Evolutionary conservation across 1,139 yeast genomes (phyloP), one percentile per base, ranked within the genome.

Genomic region (Nematodospora anomalae): DNA sequence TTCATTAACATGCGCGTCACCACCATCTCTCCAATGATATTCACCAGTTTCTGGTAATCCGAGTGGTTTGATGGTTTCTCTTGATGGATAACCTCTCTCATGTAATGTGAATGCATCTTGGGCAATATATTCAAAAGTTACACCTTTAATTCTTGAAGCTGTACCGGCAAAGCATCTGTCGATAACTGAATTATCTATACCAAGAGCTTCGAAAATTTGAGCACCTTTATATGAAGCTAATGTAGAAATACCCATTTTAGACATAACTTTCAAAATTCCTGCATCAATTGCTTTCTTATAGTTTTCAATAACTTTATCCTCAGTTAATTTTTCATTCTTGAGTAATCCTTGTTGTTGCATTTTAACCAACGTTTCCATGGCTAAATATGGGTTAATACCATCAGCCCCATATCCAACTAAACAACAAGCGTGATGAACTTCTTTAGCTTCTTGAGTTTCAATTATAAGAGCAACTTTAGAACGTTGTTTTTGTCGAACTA

Each of bases 11-110:
- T 92, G 97, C 35, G 92, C 82, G 54, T 88, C 96, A 49, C 97
- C 98, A 58, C 97, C 97, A 59, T 92, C 97, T 71, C 98, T 83
- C 95, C 96, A 92, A 65, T 89, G 95, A 59, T 89, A 92, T 62
- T 92, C 97, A 64, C 98, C 98, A 43, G 94, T 80, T 64, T 92
- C 97, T 28, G 96, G 95, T 45, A 92, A 74, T 20, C 85, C 86
- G 31, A 73, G 61, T 20, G 92, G 90, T 52, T 78, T 75, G 44
- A 84, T 64, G 26, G 90, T 82, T 14, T 71, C 76, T 57, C 96
- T 78, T 29, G 79, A 57, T 39, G 97, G 97, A 63, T 70, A 92
- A 16, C 97, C 98, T 51, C 89, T 78, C 59, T 87, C 96, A 62
- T 92, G 98, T 65, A 92, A 64, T 22, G 96, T 77, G 62, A 92